Base-by-base conservation (phyloP, 2,329 filamentous ascomycete genomes). In the Aspergillus novoparasiticus region DNA sequence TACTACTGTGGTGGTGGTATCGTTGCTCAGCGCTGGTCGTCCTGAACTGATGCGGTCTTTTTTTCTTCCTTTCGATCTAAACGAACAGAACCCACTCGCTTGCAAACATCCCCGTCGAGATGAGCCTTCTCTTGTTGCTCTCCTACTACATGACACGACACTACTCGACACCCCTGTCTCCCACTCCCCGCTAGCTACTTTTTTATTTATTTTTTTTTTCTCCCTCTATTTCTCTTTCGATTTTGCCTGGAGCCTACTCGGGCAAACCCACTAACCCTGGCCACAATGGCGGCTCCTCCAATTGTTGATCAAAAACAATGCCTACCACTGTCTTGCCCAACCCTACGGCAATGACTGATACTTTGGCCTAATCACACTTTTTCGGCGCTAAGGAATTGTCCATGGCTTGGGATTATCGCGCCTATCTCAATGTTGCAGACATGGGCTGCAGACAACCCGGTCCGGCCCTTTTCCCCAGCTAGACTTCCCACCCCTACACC, bases 321-420 rank as follows among this genome's bases (percentile, higher is more conserved):
- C 12, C 55, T 46, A 54, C 26, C 46, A 43, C 58, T 43, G 30
- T 34, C 36, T 30, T 57, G 21, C 50, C 34, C 58, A 53, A 26
- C 11, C 23, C 58, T 58, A 53, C 57, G 60, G 58, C 48, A 58
- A 63, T 66, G 65, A 70, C 68, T 71, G 68, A 68, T 64, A 60
- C 66, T 61, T 66, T 66, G 65, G 58, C 62, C 67, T 64, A 65
- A 66, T 75, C 69, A 69, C 65, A 67, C 60, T 65, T 50, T 66
- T 69, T 63, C 68, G 71, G 74, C 69, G 73, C 74, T 76, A 76
- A 73, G 59, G 67, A 58, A 62, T 66, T 69, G 69, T 69, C 68
- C 69, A 70, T 66, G 58, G 62, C 56, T 57, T 61, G 57, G 59
- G 57, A 64, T 66, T 69, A 60, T 64, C 65, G 68, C 68, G 68